Evolutionary conservation across 768 basidiomycete species (phyloP).

Genomic region (Tulasnella sp.): DNA sequence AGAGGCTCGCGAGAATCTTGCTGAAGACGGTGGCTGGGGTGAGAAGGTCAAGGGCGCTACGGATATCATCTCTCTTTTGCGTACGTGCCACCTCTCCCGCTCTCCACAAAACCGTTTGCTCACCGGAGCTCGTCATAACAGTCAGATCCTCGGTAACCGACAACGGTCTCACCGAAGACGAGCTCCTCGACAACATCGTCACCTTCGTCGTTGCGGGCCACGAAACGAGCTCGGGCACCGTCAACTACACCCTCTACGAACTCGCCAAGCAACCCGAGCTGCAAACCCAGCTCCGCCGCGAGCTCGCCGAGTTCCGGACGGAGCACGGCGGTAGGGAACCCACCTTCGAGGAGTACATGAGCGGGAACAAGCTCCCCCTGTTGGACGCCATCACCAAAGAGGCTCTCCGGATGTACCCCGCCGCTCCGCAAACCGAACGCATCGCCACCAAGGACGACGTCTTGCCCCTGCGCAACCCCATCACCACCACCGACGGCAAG

Average conservation of each 20-base stretch:
- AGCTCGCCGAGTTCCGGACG: slow-evolving; percentile 2
- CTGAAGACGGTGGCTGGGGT: background rate
- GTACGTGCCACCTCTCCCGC: background rate
- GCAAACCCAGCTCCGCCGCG: slow-evolving; percentile 12
- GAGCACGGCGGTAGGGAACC: background rate
- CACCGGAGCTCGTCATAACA: background rate
- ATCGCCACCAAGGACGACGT: slow-evolving; percentile 14
- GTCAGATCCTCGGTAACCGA: slow-evolving; percentile 1
- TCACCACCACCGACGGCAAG: slow-evolving; percentile 1
- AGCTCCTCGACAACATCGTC: slow-evolving; percentile 13
- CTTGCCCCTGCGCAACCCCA: slow-evolving; percentile 11
- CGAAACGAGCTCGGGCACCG: slow-evolving; percentile 11
- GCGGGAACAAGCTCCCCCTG: slow-evolving; percentile 1
- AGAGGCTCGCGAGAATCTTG: background rate
- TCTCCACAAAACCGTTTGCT: background rate
- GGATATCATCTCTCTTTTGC: slow-evolving; percentile 1
- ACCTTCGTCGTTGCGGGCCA: slow-evolving; percentile 12
- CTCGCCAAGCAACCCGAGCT: slow-evolving; percentile 13
- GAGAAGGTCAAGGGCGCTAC: background rate
- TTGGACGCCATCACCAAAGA: slow-evolving; percentile 16
- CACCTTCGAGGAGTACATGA: slow-evolving; percentile 15
- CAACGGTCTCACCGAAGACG: slow-evolving; percentile 8
- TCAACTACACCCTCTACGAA: slow-evolving; percentile 12
- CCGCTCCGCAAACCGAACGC: slow-evolving; percentile 12
- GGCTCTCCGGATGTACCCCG: slow-evolving; percentile 13